Base-by-base conservation (phyloP, 1,284 basidiomycete species). In the Rhodotorula sp. region DNA sequence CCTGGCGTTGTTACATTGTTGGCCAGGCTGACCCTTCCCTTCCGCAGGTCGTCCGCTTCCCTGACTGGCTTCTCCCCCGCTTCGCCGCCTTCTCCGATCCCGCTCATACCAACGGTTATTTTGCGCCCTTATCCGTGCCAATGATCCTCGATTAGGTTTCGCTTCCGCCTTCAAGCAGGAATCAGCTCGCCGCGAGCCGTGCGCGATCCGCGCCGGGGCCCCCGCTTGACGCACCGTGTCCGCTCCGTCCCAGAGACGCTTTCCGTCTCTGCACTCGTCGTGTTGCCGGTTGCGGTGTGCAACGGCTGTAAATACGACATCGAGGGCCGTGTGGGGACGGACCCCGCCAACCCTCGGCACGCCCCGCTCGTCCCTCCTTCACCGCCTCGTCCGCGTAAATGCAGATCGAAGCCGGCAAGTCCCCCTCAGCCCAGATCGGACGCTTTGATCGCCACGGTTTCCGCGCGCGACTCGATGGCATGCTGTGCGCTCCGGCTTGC, bases 41-140 rank as follows among this genome's bases (percentile, higher is more conserved):
- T 17, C 34, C 36, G 22, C 55, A 66, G 62, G 62, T 53, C 64
- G 57, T 9, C 56, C 55, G 29, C 53, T 63, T 32, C 64, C 44
- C 0, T 53, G 19, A 39, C 2, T n/a, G 19, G 36, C 19, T 13
- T 17, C 44, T 44, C 19, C 15, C 4, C 0, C 29, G 21, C 36
- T 25, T 34, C 59, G 32, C 22, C 36, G 27, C 25, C 19, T 55
- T 39, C 36, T 25, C 22, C 21, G 27, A 57, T 57, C n/a, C n/a
- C n/a, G n/a, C n/a, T n/a, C 37, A 19, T 39, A 27, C 25, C 27
- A 25, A 25, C 48, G 48, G 9, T 6, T 50, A 12, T 25, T 27
- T 12, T n/a, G 50, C n/a, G 50, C 50, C 2, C 50, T 44, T 50
- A 12, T 50, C 4, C 27, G 50, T 21, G 44, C 13, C 19, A 44